These are phyloP conservation scores for Spinacia oleracea DNA, from an alignment of 179 eudicot genomes.

Conservation along the genomic window DNA sequence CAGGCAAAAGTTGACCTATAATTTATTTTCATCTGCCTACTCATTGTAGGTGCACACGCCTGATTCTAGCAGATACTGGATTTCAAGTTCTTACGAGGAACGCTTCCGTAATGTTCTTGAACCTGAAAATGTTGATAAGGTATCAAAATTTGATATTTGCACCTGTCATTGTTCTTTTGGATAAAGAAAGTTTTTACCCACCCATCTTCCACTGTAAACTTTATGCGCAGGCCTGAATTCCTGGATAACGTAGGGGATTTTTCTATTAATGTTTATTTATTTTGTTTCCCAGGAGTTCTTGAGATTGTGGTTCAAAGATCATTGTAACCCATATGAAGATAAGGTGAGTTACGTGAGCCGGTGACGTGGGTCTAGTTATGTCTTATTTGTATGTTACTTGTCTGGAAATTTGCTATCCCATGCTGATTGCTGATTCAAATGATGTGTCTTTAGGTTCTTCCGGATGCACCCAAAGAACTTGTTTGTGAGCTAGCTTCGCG, in stretches of 20 bases:
- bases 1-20: neutral
- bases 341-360: conserved; percentile 45
- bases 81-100: conserved; percentile 65
- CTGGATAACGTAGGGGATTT: neutral
- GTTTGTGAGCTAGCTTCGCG: conserved; percentile 88
- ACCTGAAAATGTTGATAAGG: conserved; percentile 98
- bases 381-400: neutral
- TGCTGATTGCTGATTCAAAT: conserved; percentile 18
- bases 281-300: conserved; percentile 66
- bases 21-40: conserved; percentile 1
- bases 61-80: conserved; percentile 98
- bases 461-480: conserved; percentile 91
- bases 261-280: neutral
- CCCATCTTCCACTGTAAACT: neutral
- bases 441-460: conserved; percentile 58
- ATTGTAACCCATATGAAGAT: conserved; percentile 92
- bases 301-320: conserved; percentile 91
- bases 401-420: neutral
- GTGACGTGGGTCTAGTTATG: neutral
- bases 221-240: neutral
- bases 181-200: neutral
- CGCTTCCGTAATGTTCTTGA: conserved; percentile 72
- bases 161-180: neutral
- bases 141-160: conserved; percentile 16
- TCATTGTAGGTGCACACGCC: conserved; percentile 82